Evolutionary conservation across 2,329 filamentous ascomycete species (phyloP), one percentile per base, ranked within the genome.

Genomic region (Fusarium irregulare): DNA sequence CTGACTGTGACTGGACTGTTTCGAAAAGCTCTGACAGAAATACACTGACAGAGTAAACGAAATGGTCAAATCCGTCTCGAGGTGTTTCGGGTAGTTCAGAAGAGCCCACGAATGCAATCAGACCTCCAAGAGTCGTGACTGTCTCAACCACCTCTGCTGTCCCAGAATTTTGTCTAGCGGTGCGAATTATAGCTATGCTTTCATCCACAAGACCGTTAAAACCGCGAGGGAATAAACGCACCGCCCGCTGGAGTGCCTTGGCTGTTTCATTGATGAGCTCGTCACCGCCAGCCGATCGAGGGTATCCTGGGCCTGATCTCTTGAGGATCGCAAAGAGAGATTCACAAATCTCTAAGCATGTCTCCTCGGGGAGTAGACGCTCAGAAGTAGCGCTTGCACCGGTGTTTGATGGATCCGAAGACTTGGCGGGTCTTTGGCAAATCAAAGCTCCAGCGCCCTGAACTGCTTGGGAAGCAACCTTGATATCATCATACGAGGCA

Each of bases 101-200:
- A 72, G 84, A 86, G 28, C 84, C 84, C 49, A 88, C 78, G 56
- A 82, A 85, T 5, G 83, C 83, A 4, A 89, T 69, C 3, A 84
- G 79, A 12, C 80, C 79, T 6, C 84, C 78, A 4, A 86, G 76
- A 28, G 74, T 75, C 30, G 78, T 76, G 7, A 83, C 77, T 11
- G 68, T 72, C 44, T 76, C 70, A 7, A 71, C 68, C 7, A 75
- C 71, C 12, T 77, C 72, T 3, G 67, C 32, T 12, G 56, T 60
- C 7, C 69, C 62, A 14, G 55, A 54, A 6, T 68, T 55, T 23
- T 66, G 56, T 57, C 76, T 75, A 41, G 72, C 73, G 4, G 67
- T 49, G 13, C 73, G 75, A 25, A 80, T 72, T 9, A 76, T 67
- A 6, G 58, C 54, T 16, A 78, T 68, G 7, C 73, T 75, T 37